A percentile compares a stretch with the other conserved stretches of the same genome.
Evolutionary conservation across 139 green algal genomes (phyloP).

Genomic region (Yamagishiella unicocca): DNA sequence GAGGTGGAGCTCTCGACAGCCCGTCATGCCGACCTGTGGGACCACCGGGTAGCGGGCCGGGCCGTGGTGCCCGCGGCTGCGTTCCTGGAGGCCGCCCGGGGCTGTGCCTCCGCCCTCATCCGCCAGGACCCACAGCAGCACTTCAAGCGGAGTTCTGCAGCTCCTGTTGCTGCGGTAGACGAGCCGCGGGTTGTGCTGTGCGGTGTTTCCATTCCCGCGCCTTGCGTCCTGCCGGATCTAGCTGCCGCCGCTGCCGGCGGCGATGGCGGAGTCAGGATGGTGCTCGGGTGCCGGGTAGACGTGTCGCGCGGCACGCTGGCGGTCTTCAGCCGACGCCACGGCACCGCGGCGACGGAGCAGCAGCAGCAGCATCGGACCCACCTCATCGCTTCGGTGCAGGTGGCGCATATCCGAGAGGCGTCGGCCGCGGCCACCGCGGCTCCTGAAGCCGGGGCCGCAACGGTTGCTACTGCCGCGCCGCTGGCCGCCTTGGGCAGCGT

Average conservation of each 20-base stretch:
- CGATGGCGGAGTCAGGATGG: not conserved
- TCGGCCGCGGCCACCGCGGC: not conserved
- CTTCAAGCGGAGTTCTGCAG: not conserved
- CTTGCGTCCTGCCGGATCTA: constrained; percentile 48
- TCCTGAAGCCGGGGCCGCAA: too few relatives aligned
- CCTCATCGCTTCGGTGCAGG: not conserved
- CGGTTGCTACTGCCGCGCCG: not conserved
- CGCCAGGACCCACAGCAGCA: not conserved
- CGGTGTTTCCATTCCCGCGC: constrained; percentile 59
- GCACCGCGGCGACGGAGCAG: not conserved
- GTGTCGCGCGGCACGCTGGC: not conserved
- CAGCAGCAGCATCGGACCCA: not conserved
- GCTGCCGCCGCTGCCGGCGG: not conserved
- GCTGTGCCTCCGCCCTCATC: not conserved
- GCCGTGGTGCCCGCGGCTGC: constrained; percentile 74
- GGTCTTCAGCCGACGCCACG: not conserved
- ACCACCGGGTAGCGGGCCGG: constrained; percentile 75
- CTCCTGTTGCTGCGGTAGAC: not conserved
- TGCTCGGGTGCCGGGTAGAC: constrained; percentile 21
- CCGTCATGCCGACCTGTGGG: constrained; percentile 59
- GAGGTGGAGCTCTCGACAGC: constrained; percentile 41
- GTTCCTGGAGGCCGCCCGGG: constrained; percentile 70
- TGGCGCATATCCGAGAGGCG: not conserved
- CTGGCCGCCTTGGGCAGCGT: not conserved
- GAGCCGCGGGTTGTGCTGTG: constrained; percentile 28